Percentiles rank a stretch among this genome's conserved stretches.
phyloP scores from a whole-genome alignment of 768 basidiomycete genomes.

The Antrodiella citrinella region DNA sequence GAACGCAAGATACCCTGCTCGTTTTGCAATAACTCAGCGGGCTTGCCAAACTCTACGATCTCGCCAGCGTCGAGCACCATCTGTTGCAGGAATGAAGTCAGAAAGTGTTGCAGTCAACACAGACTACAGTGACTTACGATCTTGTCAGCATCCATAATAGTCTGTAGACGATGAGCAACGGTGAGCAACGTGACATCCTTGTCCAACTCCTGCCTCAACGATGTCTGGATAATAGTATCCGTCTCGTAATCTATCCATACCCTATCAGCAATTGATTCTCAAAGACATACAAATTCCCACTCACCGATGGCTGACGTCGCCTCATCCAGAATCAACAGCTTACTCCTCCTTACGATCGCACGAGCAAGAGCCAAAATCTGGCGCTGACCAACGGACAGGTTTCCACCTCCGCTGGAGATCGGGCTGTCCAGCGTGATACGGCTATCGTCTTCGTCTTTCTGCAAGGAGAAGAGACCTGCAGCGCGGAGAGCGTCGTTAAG shows the following conservation, averaged over 20 bases:
- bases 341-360: slow-evolving; percentile 47
- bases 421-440: slow-evolving; percentile 36
- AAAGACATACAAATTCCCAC: no score
- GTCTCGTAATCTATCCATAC: slow-evolving; percentile 31
- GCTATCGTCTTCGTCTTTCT: slow-evolving; percentile 29
- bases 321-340: slow-evolving; percentile 53
- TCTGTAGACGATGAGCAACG: slow-evolving; percentile 37
- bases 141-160: slow-evolving; percentile 48
- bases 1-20: slow-evolving; percentile 42
- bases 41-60: slow-evolving; percentile 44
- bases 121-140: slow-evolving; percentile 25
- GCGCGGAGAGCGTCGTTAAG: slow-evolving; percentile 43
- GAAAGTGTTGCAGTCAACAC: no score
- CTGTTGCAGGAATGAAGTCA: background rate
- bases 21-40: slow-evolving; percentile 41
- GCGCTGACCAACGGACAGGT: slow-evolving; percentile 47
- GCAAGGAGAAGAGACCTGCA: slow-evolving; percentile 37
- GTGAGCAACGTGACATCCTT: slow-evolving; percentile 37
- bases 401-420: slow-evolving; percentile 36
- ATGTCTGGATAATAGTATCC: slow-evolving; percentile 35
- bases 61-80: background rate
- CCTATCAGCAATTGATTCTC: background rate
- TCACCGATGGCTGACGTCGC: slow-evolving; percentile 38
- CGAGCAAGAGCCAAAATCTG: slow-evolving; percentile 56
- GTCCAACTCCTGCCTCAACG: slow-evolving; percentile 30